Percentiles rank a stretch among this genome's conserved stretches.
Conservation (phyloP, 73 alveolate species). For the Paramecium pentaurelia region DNA sequence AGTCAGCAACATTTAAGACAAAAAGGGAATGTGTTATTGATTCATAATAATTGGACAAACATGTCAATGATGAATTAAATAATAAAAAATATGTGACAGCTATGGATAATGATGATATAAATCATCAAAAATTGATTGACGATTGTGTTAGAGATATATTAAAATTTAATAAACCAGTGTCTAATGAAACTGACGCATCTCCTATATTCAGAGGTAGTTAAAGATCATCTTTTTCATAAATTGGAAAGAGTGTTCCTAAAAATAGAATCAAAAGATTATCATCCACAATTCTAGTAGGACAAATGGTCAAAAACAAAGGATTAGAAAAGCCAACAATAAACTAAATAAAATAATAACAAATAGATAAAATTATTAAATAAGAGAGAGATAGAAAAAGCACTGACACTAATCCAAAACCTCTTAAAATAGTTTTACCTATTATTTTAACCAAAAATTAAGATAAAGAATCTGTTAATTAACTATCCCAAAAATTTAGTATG, state of each 20-base stretch:
- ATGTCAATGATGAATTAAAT: neutral
- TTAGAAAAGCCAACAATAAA: neutral
- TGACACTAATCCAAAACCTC: neutral
- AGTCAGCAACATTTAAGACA: neutral
- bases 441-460: neutral
- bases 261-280: neutral
- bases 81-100: neutral
- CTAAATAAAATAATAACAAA: neutral
- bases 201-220: neutral
- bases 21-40: neutral
- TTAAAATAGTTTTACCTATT: neutral
- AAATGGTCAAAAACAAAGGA: constrained; percentile 37
- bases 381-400: neutral
- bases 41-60: neutral
- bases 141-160: constrained; percentile 25
- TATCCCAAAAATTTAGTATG: neutral
- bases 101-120: neutral
- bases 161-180: neutral
- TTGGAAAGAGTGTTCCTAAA: neutral
- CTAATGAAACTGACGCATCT: neutral
- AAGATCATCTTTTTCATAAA: neutral
- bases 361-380: neutral
- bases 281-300: neutral
- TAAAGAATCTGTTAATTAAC: neutral
- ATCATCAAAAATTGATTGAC: constrained; percentile 3